phyloP scores from a whole-genome alignment of 306 rosid species.

The Trifolium dubium region DNA sequence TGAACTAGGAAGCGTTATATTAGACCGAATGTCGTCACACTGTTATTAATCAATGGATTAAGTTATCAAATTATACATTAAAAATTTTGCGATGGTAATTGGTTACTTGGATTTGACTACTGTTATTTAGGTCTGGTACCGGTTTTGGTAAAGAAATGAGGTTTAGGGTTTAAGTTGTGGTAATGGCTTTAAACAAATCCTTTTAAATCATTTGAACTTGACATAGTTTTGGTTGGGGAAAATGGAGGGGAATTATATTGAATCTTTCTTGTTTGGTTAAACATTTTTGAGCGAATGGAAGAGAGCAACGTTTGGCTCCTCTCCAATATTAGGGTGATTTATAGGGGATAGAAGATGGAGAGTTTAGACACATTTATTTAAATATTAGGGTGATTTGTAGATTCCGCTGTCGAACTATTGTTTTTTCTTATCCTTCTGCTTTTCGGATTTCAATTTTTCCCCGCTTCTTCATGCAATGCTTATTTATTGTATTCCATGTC shows the following conservation, averaged over 20 bases:
- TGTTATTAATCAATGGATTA: not conserved
- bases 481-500: not conserved
- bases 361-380: not conserved
- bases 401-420: not conserved
- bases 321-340: not conserved
- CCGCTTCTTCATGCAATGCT: not conserved
- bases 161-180: not conserved
- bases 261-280: not conserved
- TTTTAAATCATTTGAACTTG: not conserved
- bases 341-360: not conserved
- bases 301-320: not conserved
- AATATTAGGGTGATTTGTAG: not conserved
- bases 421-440: not conserved
- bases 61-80: not conserved
- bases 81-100: not conserved
- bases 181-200: not conserved
- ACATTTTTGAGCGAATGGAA: not conserved
- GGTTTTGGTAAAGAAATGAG: not conserved
- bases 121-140: constrained; percentile 6
- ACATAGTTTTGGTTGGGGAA: not conserved
- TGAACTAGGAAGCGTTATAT: not conserved
- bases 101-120: not conserved
- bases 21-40: not conserved
- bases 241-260: not conserved
- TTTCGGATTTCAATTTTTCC: not conserved